phyloP scores from a whole-genome alignment of 257 asterid genomes.

The Handroanthus guayacan region DNA sequence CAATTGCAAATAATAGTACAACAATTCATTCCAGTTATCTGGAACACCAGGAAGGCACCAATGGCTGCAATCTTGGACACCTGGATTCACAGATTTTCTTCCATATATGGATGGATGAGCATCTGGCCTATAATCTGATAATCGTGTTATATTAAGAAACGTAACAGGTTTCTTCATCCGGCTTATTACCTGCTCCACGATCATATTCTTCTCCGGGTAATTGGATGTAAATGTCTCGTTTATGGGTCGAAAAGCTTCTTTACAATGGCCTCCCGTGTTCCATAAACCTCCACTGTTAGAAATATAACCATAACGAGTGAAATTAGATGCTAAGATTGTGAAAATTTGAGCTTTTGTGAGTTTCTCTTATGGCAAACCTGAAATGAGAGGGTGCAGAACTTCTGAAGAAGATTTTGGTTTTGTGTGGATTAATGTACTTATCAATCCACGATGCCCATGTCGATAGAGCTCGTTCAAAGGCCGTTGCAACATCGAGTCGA shows the following conservation, averaged over 20 bases:
- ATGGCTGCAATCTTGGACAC: conserved; percentile 95
- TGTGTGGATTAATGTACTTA: conserved; percentile 63
- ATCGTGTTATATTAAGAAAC: conserved; percentile 63
- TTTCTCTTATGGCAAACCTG: conserved; percentile 57
- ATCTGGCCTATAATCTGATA: conserved; percentile 81
- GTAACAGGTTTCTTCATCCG: conserved; percentile 78
- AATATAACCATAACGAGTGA: not conserved
- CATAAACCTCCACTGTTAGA: conserved; percentile 79
- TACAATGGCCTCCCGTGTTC: conserved; percentile 93
- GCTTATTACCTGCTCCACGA: conserved; percentile 61
- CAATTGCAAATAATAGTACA: conserved; percentile 57
- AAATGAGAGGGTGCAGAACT: conserved; percentile 96
- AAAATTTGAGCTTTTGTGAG: not conserved
- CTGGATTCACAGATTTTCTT: conserved; percentile 45
- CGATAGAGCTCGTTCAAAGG: conserved; percentile 67
- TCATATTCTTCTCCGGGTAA: conserved; percentile 62
- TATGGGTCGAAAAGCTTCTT: conserved; percentile 71
- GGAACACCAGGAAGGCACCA: conserved; percentile 99
- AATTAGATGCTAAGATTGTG: not conserved
- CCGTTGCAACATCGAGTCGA: conserved; percentile 68
- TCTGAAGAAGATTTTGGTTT: conserved; percentile 81
- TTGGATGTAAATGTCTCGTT: conserved; percentile 41
- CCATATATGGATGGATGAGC: conserved; percentile 94
- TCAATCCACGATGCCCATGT: conserved; percentile 95
- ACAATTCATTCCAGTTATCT: conserved; percentile 84